Evolutionary conservation across 148 eudicot genomes (phyloP).

Genomic region (Arctostaphylos glauca): DNA sequence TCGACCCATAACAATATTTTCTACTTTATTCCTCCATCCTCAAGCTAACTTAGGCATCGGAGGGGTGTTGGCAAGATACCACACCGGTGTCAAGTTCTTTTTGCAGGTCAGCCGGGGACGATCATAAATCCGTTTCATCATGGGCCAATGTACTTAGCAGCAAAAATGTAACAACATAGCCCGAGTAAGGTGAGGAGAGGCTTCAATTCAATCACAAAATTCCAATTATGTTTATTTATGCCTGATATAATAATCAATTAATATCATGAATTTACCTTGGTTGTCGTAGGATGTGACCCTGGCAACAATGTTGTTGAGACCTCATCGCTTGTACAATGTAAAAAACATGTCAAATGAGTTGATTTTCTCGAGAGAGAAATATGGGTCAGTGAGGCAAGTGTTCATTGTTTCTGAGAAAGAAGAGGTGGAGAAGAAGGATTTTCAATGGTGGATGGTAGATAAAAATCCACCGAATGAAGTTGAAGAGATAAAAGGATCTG

Average conservation of each 20-base stretch:
- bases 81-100: too few species aligned
- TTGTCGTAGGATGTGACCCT: slow-evolving; percentile 20
- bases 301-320: slow-evolving; percentile 21
- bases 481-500: slow-evolving; percentile 16
- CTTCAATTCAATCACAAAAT: too few species aligned
- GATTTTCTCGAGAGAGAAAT: not conserved
- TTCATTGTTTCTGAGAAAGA: slow-evolving; percentile 22
- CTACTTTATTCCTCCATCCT: too few species aligned
- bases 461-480: slow-evolving; percentile 24
- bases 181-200: slow-evolving; percentile 12
- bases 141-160: slow-evolving; percentile 11
- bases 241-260: too few species aligned
- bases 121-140: too few species aligned
- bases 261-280: not conserved
- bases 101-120: too few species aligned
- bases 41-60: too few species aligned
- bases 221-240: not conserved
- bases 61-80: too few species aligned
- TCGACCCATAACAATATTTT: too few species aligned
- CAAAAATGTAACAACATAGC: slow-evolving; percentile 25
- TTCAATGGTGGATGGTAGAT: slow-evolving; percentile 9
- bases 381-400: slow-evolving; percentile 23
- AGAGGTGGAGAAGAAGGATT: slow-evolving; percentile 14
- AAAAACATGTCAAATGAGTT: slow-evolving; percentile 13
- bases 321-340: not conserved